phyloP scores from a whole-genome alignment of 2,329 filamentous ascomycete species.

The Anisogramma anomala region DNA sequence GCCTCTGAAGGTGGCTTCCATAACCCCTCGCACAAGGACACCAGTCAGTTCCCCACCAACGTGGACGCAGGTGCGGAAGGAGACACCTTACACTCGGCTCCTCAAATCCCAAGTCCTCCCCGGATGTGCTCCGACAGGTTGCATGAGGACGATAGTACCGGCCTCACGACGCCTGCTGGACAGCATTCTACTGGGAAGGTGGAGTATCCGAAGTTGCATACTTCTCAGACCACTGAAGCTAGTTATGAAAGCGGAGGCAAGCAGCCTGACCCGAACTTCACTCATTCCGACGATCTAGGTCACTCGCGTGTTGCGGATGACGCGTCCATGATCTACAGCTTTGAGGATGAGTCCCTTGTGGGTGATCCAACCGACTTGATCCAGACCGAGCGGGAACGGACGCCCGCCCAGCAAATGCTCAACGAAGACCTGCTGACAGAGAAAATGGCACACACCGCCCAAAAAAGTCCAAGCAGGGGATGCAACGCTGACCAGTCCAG shows the following conservation, averaged over 20 bases:
- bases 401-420: conserved; percentile 1
- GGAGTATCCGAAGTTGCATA: conserved; percentile 22
- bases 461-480: background rate
- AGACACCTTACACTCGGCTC: background rate
- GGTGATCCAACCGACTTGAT: background rate
- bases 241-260: conserved; percentile 35
- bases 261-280: conserved; percentile 34
- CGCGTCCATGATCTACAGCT: conserved; percentile 3
- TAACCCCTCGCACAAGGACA: background rate
- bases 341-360: conserved; percentile 1
- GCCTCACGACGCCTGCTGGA: background rate
- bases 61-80: background rate
- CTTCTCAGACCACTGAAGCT: conserved; percentile 27
- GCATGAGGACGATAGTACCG: background rate
- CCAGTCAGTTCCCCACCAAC: background rate
- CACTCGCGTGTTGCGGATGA: conserved; percentile 6
- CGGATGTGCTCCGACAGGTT: background rate
- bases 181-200: conserved; percentile 5
- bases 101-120: background rate
- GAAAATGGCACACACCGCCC: background rate
- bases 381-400: background rate
- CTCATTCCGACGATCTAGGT: conserved; percentile 22
- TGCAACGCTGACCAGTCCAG: background rate
- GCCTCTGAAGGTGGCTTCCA: background rate
- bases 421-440: conserved; percentile 1